Evolutionary conservation across 2,329 filamentous ascomycete species (phyloP).

Genomic region (Aspergillus fructus): DNA sequence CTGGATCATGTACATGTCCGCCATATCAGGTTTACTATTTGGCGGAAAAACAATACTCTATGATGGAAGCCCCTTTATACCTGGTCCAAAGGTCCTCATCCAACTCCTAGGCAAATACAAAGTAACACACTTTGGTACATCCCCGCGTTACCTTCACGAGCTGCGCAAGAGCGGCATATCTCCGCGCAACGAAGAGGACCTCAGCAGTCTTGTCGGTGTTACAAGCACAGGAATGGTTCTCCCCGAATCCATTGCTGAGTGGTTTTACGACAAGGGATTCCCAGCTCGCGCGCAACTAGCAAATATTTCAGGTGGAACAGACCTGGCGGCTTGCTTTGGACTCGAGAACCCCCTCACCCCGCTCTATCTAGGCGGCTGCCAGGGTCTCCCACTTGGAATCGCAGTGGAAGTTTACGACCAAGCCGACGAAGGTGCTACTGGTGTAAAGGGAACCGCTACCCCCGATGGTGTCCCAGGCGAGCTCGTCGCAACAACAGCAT

Average conservation of each 20-base stretch:
- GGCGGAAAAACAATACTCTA: constrained; percentile 70
- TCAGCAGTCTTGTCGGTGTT: constrained; percentile 62
- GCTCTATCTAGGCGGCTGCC: constrained; percentile 60
- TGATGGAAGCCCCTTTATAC: constrained; percentile 77
- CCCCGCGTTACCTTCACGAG: constrained; percentile 74
- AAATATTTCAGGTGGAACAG: constrained; percentile 77
- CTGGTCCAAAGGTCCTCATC: constrained; percentile 46
- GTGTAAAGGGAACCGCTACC: constrained; percentile 51
- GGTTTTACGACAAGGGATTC: constrained; percentile 74
- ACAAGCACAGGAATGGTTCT: constrained; percentile 80
- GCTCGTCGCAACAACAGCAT: constrained; percentile 67
- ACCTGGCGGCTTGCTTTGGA: constrained; percentile 54
- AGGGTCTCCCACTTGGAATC: constrained; percentile 54
- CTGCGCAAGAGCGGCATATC: constrained; percentile 63
- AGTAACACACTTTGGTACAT: constrained; percentile 72
- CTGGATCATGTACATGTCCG: constrained; percentile 84
- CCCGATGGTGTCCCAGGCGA: constrained; percentile 70
- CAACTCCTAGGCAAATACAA: constrained; percentile 23
- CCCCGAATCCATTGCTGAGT: constrained; percentile 73
- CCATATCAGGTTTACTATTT: constrained; percentile 57
- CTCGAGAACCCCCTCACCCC: constrained; percentile 67
- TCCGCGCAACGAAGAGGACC: constrained; percentile 62
- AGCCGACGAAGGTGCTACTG: constrained; percentile 42
- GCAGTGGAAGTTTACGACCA: constrained; percentile 62
- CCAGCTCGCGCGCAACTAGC: constrained; percentile 64